phyloP scores from a whole-genome alignment of 352 stramenopile genomes.

The Globisporangium cederbergense region DNA sequence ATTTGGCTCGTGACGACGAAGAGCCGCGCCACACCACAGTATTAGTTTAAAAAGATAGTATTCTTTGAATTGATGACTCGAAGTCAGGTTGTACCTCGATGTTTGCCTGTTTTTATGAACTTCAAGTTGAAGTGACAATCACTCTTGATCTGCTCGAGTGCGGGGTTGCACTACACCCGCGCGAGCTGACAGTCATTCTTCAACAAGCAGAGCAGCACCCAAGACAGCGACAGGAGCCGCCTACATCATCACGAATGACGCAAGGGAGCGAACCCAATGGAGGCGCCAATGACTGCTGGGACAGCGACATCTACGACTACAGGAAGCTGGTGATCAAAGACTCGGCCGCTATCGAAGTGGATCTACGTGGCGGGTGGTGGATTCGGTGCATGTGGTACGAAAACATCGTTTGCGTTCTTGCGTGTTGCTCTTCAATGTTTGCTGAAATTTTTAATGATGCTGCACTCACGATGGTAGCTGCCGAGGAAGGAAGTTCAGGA shows the following conservation, averaged over 20 bases:
- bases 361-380: conserved; percentile 41
- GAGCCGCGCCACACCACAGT: background rate
- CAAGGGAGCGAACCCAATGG: conserved; percentile 1
- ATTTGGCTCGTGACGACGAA: conserved; percentile 9
- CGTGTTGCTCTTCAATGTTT: background rate
- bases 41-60: no score
- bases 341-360: conserved; percentile 31
- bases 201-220: conserved; percentile 1
- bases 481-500: conserved; percentile 33
- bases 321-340: conserved; percentile 33
- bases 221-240: background rate
- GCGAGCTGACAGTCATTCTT: background rate
- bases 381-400: conserved; percentile 46
- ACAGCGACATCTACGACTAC: conserved; percentile 51
- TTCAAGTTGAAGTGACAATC: conserved; percentile 56
- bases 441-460: background rate
- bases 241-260: background rate
- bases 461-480: conserved; percentile 20
- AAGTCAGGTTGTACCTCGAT: background rate
- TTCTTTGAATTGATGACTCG: no score
- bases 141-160: conserved; percentile 24
- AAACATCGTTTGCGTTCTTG: background rate
- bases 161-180: background rate
- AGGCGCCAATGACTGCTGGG: conserved; percentile 21
- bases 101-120: conserved; percentile 1